Conservation (phyloP, 139 green algal genomes). For the Chlorella vulgaris region DNA sequence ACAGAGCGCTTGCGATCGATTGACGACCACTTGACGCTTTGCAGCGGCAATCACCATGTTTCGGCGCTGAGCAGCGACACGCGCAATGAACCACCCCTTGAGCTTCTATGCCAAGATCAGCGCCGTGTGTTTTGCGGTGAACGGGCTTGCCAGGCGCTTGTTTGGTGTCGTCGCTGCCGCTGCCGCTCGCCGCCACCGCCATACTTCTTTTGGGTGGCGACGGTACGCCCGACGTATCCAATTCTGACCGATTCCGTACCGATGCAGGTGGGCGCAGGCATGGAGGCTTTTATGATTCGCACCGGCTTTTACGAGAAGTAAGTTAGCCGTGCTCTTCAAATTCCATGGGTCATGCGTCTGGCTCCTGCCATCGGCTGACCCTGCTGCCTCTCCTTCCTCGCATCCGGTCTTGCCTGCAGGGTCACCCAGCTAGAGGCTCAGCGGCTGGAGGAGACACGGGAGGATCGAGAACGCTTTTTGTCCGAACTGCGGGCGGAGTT, state of each 20-base stretch:
- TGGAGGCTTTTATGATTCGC: conserved; percentile 94
- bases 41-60: too few relatives aligned
- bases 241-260: background rate
- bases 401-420: too few relatives aligned
- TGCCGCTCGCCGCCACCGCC: background rate
- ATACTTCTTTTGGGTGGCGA: background rate
- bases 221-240: background rate
- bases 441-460: conserved; percentile 51
- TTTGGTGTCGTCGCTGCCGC: background rate
- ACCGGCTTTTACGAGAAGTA: conserved; percentile 88
- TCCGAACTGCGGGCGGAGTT: conserved; percentile 48
- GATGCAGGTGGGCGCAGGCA: conserved; percentile 65
- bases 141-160: background rate
- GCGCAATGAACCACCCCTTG: conserved; percentile 32
- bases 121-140: conserved; percentile 46
- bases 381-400: too few relatives aligned
- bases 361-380: too few relatives aligned
- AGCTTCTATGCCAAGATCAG: conserved; percentile 56
- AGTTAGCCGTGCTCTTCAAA: background rate
- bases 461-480: conserved; percentile 55
- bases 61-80: too few relatives aligned
- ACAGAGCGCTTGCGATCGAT: too few relatives aligned
- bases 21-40: too few relatives aligned
- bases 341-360: too few relatives aligned
- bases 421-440: conserved; percentile 65